Base-by-base conservation (phyloP, 2,329 filamentous ascomycete species). In the Ascochyta clinopodiicola region DNA sequence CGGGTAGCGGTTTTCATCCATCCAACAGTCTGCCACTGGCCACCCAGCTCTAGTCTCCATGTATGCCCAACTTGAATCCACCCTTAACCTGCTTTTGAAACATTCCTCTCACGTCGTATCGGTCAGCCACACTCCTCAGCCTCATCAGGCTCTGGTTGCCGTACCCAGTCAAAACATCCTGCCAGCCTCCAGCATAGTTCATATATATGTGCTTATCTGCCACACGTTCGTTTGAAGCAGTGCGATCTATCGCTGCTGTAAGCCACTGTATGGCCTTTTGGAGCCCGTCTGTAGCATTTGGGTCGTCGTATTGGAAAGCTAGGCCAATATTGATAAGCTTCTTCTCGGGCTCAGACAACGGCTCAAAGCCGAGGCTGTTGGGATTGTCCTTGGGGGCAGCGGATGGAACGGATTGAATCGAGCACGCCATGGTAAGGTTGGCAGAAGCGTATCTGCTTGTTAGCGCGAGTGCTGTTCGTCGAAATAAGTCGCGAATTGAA, bases 111-210 rank as follows among this genome's bases (percentile, higher is more conserved):
- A 61, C 60, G 46, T 70, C 68, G 44, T 67, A 67, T 51, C 60
- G 65, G 49, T 24, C 53, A 22, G 61, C 49, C 2, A 64, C 60
- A 25, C 40, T 22, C 35, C 38, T 51, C 50, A 70, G 22, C 17
- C 25, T 56, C n/a, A 10, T 21, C 12, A 62, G 17, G 12, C 51
- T 44, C 17, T 59, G 53, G 5, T 27, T 37, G 4, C 67, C 67
- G 56, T 69, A 68, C 12, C 52, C 54, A 12, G 45, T 39, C 22
- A 62, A 17, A 1, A 72, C 70, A 38, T 74, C 64, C 57, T 77
- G 75, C 58, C 67, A 75, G 35, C 50, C 43, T 3, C 63, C 70
- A 15, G 74, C 72, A 56, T 74, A 77, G 39, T 73, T 75, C 44
- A 71, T 47, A 46, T 75, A 71, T 13, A 72, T 44, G 24, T 48